Evolutionary conservation across 106 monocot genomes (phyloP).

Genomic region (Phalaenopsis aphrodite): DNA sequence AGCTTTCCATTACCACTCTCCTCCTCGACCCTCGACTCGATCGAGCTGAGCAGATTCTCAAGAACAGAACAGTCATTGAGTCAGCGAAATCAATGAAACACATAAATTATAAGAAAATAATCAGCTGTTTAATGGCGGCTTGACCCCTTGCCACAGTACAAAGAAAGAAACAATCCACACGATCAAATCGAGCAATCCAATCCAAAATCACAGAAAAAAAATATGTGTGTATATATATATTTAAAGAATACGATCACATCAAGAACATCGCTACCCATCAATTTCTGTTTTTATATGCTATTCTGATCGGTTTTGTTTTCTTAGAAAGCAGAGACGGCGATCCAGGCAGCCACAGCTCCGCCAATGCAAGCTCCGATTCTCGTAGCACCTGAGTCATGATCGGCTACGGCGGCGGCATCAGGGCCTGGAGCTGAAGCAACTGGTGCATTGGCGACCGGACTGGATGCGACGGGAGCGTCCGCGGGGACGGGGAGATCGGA

Average conservation of each 20-base stretch:
- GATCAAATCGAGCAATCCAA: not conserved
- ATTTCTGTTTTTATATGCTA: not conserved
- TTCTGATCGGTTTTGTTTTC: not conserved
- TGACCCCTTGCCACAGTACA: not conserved
- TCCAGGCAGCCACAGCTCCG: not conserved
- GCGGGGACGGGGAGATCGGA: not conserved
- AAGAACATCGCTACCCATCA: too few species aligned
- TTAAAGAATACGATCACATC: too few species aligned
- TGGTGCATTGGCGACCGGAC: not conserved
- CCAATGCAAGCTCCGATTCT: not conserved
- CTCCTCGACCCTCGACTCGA: too few species aligned
- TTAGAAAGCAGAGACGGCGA: constrained; percentile 2
- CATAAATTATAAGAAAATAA: not conserved
- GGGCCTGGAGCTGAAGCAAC: not conserved
- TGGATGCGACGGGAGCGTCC: not conserved
- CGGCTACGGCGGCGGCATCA: not conserved
- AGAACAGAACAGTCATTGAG: not conserved
- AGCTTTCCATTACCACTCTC: too few species aligned
- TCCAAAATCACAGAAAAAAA: not conserved
- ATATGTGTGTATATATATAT: not conserved
- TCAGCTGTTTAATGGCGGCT: not conserved
- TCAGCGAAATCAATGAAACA: not conserved
- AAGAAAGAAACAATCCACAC: not conserved
- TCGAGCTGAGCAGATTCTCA: too few species aligned
- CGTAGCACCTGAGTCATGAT: not conserved